Evolutionary conservation across 1,284 basidiomycete species (phyloP).

Genomic region (Coriolopsis trogii): DNA sequence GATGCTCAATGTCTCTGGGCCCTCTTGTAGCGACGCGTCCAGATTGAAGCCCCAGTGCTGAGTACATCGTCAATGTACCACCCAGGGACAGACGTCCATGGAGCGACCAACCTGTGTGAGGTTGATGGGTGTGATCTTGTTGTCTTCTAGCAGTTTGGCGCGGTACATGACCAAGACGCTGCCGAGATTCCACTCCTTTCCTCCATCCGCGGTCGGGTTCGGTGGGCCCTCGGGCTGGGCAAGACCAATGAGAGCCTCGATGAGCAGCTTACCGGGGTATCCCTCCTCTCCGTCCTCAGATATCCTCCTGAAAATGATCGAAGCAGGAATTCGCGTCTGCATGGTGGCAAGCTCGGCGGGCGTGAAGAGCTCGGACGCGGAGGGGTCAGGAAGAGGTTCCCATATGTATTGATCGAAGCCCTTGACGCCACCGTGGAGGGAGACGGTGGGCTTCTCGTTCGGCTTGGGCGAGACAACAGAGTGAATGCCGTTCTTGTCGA

Average conservation of each 20-base stretch:
- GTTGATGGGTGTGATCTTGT: slow-evolving; percentile 69
- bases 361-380: slow-evolving; percentile 57
- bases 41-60: slow-evolving; percentile 86
- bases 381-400: slow-evolving; percentile 46
- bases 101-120: slow-evolving; percentile 61
- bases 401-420: slow-evolving; percentile 65
- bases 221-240: slow-evolving; percentile 47
- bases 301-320: slow-evolving; percentile 58
- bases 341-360: slow-evolving; percentile 52
- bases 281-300: slow-evolving; percentile 71
- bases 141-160: slow-evolving; percentile 56
- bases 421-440: slow-evolving; percentile 68
- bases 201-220: slow-evolving; percentile 28
- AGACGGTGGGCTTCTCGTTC: slow-evolving; percentile 61
- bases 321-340: slow-evolving; percentile 33
- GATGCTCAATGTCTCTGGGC: slow-evolving; percentile 43
- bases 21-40: slow-evolving; percentile 57
- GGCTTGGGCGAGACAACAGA: slow-evolving; percentile 48
- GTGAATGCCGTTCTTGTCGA: slow-evolving; percentile 56
- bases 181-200: slow-evolving; percentile 55
- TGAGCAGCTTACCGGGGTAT: slow-evolving; percentile 59
- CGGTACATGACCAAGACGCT: slow-evolving; percentile 69
- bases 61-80: no score
- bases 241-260: slow-evolving; percentile 63
- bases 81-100: slow-evolving; percentile 3